Evolutionary conservation across 129 eudicot species (phyloP).

Genomic region (Rutidosis leptorrhynchoides): DNA sequence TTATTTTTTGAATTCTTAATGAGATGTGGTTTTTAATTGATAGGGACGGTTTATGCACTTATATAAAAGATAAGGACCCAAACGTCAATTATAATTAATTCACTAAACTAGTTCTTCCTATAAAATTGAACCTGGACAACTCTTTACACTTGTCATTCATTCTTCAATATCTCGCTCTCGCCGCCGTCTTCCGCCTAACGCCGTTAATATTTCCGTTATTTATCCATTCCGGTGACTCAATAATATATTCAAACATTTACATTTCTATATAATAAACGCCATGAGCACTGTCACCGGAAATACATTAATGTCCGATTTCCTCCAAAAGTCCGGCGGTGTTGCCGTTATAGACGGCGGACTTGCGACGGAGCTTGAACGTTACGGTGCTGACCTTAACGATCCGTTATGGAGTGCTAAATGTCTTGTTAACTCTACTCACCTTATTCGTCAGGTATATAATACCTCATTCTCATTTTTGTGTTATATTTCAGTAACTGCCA

Average conservation of each 20-base stretch:
- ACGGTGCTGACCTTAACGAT: conserved; percentile 85
- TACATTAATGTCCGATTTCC: conserved; percentile 48
- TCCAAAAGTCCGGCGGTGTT: conserved; percentile 62
- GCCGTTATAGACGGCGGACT: conserved; percentile 86
- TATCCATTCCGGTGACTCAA: neutral
- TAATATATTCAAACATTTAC: neutral
- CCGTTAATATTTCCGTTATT: conserved; percentile 14
- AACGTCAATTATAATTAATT: neutral
- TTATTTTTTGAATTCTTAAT: too few relatives aligned
- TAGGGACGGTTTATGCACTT: neutral
- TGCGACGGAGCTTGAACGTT: conserved; percentile 86
- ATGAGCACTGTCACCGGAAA: conserved; percentile 23
- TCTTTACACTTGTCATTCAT: conserved; percentile 6
- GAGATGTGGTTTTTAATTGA: too few relatives aligned
- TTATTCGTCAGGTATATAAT: conserved; percentile 58
- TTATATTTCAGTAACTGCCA: conserved; percentile 6
- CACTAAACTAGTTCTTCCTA: conserved; percentile 30
- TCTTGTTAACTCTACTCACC: conserved; percentile 64
- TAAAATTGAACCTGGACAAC: conserved; percentile 29
- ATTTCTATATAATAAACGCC: neutral
- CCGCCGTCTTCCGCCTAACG: conserved; percentile 32
- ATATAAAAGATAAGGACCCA: conserved; percentile 2
- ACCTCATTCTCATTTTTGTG: neutral
- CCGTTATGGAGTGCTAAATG: conserved; percentile 96
- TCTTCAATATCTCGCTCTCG: neutral